Base-by-base conservation (phyloP, 805 yeast genomes). In the Ogataea trehaloabstinens region DNA sequence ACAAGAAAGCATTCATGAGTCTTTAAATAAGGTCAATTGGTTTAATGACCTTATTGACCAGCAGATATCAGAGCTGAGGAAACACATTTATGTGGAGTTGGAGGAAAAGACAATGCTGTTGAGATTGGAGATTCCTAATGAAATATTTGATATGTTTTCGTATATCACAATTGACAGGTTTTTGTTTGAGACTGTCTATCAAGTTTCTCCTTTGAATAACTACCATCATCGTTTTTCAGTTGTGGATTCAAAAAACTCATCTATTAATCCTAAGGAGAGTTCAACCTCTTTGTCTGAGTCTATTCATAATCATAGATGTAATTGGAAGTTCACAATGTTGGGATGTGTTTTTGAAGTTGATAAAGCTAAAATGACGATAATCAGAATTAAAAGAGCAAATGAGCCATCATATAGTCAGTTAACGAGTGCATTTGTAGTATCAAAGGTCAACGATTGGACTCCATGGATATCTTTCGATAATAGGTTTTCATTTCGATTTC, bases 151-250 rank as follows among this genome's bases (percentile, higher is more conserved):
- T 1, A 25, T 34, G 3, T 53, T 33, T 32, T 46, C 49, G 24
- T 38, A 31, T n/a, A 19, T 54, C 6, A 51, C 54, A 3, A 45
- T 63, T 3, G 58, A 60, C 36, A 42, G 66, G 35, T 54, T 47
- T 16, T 22, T 64, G 11, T 64, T 44, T 41, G 41, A 53, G 6
- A 24, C 38, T 4, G 37, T 56, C 10, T 48, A 44, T 31, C 34
- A 21, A 27, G 49, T 57, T 5, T 55, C 61, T 5, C 52, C 63
- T 3, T 24, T 41, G 2, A 15, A 31, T 3, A 38, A 49, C 4
- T 61, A 50, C 38, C 52, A 47, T 31, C 56, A 59, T 37, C 35
- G 49, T 17, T 59, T 49, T 34, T 37, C 59, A 2, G 46, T 40
- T 5, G 12, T 58, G 7, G 56, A 56, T 27, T 46, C 52, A 4